A percentile compares a stretch with the other conserved stretches of the same genome.
phyloP scores from a whole-genome alignment of 345 rosid genomes.

The Eucalyptus fibrosa region DNA sequence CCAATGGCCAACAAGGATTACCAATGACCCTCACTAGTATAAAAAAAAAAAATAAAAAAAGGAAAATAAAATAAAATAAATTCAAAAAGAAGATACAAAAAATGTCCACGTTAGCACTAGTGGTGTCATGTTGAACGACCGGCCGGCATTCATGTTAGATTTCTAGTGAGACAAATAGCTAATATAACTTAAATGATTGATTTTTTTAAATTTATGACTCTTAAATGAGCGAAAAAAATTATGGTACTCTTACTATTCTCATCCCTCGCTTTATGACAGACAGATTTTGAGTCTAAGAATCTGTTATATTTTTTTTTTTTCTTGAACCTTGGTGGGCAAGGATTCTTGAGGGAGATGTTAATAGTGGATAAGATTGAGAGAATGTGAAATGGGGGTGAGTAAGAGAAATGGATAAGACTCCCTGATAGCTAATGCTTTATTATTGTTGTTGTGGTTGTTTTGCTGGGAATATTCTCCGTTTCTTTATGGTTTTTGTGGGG shows the following conservation, averaged over 20 bases:
- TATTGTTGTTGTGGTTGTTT: neutral
- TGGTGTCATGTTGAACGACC: neutral
- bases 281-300: neutral
- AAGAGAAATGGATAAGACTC: neutral
- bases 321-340: neutral
- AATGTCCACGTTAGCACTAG: neutral
- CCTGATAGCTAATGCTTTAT: neutral
- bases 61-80: fast-evolving
- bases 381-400: neutral
- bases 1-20: neutral
- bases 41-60: no score
- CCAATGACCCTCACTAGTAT: no score
- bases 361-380: neutral
- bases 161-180: neutral
- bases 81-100: no score
- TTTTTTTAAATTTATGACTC: no score
- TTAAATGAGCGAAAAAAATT: no score
- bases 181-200: neutral
- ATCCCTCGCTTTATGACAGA: neutral
- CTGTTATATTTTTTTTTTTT: neutral
- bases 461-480: neutral
- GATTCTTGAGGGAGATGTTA: neutral
- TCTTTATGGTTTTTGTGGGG: neutral
- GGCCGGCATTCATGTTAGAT: neutral
- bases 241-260: neutral